phyloP scores from a whole-genome alignment of 164 flowering plant species.

The Annona squamosa region DNA sequence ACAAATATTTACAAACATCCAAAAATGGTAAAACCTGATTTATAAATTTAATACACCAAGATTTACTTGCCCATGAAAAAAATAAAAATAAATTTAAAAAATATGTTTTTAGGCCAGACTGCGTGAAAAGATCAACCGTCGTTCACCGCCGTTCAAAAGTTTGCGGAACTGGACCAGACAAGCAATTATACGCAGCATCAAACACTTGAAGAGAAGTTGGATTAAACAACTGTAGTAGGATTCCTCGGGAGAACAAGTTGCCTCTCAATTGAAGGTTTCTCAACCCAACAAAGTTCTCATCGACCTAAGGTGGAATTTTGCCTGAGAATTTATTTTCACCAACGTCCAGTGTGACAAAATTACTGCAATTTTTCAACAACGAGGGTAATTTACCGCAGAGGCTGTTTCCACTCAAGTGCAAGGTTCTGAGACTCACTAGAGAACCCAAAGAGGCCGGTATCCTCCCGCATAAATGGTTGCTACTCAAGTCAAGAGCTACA shows the following conservation, averaged over 20 bases:
- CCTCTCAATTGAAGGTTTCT: background rate
- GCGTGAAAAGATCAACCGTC: too few species aligned
- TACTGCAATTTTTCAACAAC: background rate
- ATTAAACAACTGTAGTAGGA: background rate
- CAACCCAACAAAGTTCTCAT: background rate
- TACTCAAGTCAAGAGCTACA: too few species aligned
- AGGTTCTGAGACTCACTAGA: background rate
- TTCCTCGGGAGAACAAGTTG: background rate
- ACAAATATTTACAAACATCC: too few species aligned
- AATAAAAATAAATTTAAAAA: too few species aligned
- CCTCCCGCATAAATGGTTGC: too few species aligned
- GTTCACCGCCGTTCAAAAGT: too few species aligned
- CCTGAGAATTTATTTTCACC: constrained; percentile 1
- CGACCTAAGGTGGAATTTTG: background rate
- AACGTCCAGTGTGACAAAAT: background rate
- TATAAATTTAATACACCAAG: too few species aligned
- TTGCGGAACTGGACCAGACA: too few species aligned
- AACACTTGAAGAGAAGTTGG: background rate
- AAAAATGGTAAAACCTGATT: too few species aligned
- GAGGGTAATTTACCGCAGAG: background rate
- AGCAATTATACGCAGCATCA: background rate
- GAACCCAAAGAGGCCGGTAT: background rate
- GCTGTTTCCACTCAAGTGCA: background rate
- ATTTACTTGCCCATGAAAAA: too few species aligned
- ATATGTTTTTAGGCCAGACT: too few species aligned